Evolutionary conservation across 2,329 filamentous ascomycete genomes (phyloP).

Genomic region (Tolypocladium guangdongense): DNA sequence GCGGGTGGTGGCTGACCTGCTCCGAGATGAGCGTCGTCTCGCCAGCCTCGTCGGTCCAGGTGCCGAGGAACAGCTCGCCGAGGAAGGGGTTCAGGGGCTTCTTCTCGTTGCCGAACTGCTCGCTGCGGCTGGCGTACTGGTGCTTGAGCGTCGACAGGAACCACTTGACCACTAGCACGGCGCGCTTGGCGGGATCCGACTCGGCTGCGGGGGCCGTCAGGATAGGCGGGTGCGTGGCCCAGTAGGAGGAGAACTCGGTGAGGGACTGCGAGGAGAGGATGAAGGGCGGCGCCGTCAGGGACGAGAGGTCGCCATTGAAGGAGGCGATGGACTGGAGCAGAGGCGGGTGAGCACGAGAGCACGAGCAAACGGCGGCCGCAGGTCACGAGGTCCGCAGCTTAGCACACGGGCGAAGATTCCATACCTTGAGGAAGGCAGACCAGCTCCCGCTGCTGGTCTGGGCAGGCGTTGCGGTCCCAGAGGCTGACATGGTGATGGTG

Average conservation of each 20-base stretch:
- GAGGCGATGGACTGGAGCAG: slow-evolving; percentile 55
- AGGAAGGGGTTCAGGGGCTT: slow-evolving; percentile 96
- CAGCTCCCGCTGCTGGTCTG: slow-evolving; percentile 35
- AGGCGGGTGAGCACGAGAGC: not conserved
- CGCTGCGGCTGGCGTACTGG: slow-evolving; percentile 65
- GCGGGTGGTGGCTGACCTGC: slow-evolving; percentile 91
- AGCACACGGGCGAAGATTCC: not conserved
- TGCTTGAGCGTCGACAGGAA: slow-evolving; percentile 89
- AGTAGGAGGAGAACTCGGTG: slow-evolving; percentile 74
- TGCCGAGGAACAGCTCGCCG: slow-evolving; percentile 85
- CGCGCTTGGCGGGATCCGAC: slow-evolving; percentile 68
- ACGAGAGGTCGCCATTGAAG: slow-evolving; percentile 73
- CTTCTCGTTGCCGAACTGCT: slow-evolving; percentile 82
- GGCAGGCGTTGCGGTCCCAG: slow-evolving; percentile 16
- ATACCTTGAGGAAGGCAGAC: slow-evolving; percentile 41
- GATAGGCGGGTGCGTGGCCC: slow-evolving; percentile 66
- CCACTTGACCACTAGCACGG: slow-evolving; percentile 87
- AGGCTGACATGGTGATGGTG: slow-evolving; percentile 22
- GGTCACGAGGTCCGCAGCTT: not conserved
- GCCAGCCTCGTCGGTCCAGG: slow-evolving; percentile 75
- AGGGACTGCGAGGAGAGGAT: slow-evolving; percentile 70
- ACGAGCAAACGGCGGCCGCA: not conserved
- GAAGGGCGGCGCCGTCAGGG: slow-evolving; percentile 71
- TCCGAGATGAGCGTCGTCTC: slow-evolving; percentile 82
- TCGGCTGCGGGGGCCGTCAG: slow-evolving; percentile 77